Conservation (phyloP, 768 basidiomycete genomes). For the Psilocybe azurescens region DNA sequence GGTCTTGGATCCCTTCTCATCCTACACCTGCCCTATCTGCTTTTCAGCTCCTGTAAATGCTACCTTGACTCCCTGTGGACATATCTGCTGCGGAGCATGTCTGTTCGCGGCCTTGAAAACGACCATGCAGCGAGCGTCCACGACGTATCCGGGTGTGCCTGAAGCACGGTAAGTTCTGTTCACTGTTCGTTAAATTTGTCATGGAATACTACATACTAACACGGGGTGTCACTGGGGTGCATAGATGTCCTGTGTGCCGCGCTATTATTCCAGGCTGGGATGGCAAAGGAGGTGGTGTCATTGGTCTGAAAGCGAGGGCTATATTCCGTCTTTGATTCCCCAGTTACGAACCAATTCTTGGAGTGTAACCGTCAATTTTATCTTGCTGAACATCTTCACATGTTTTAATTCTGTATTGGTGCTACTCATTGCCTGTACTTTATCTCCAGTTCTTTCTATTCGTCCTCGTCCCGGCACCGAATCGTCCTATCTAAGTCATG, state of each 20-base stretch:
- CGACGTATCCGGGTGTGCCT: constrained; percentile 27
- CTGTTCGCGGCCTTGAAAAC: constrained; percentile 76
- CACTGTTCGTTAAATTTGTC: constrained; percentile 3
- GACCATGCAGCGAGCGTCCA: constrained; percentile 52
- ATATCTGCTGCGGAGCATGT: constrained; percentile 78
- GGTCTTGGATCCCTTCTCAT: constrained; percentile 45
- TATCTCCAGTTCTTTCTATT: too few relatives aligned
- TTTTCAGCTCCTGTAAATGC: constrained; percentile 78
- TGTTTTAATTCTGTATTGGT: too few relatives aligned
- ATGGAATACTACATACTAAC: neutral
- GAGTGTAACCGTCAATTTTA: too few relatives aligned
- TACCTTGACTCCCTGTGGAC: constrained; percentile 81
- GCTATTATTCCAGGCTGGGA: constrained; percentile 73
- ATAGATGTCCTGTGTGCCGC: constrained; percentile 74
- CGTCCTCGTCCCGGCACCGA: too few relatives aligned
- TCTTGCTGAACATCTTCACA: too few relatives aligned
- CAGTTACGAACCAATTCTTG: too few relatives aligned
- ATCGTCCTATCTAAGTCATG: too few relatives aligned
- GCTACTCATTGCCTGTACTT: too few relatives aligned
- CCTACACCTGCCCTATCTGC: constrained; percentile 83
- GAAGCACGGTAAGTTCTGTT: constrained; percentile 45
- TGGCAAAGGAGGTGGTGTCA: constrained; percentile 69
- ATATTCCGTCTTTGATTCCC: constrained; percentile 42
- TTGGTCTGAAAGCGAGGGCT: constrained; percentile 58
- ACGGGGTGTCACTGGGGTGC: neutral